Base-by-base conservation (phyloP, 331 rosid species). In the Quercus phellos region DNA sequence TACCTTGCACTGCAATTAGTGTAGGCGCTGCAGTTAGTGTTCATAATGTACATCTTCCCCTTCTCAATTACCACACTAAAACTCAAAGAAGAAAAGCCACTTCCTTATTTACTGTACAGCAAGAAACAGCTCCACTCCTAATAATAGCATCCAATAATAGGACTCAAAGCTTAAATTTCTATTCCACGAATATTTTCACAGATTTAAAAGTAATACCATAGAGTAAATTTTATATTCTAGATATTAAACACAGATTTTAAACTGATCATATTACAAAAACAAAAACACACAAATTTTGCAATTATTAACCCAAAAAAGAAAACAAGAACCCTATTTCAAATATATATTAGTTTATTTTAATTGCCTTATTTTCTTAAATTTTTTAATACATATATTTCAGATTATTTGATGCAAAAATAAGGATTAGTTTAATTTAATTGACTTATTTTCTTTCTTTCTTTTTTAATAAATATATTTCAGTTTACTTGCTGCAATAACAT, bases 1-100 rank as follows among this genome's bases (percentile, higher is more conserved):
- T 85, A 89, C 93, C 92, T 26, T 58, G 77, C 42, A 10, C 81
- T 29, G 86, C 72, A 24, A 81, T 74, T 67, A 77, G 76, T 2
- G 58, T 59, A 38, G 46, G 81, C 55, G 21, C 81, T 34, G 86
- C 72, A 24, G 83, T 74, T 67, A 77, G 76, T 2, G 58, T 59
- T 79, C 84, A 75, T 73, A 27, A 51, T 77, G 85, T 77, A 67
- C 86, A 79, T 84, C 55, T 79, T 79, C 82, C 68, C 71, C 79
- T 55, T 74, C 72, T 83, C 18, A 43, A 66, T 29, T 55, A 74
- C 29, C 81, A 43, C 79, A 51, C 53, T 60, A 53, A n/a, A 77
- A 35, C 61, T 56, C 79, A 83, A 53, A 77, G 58, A 29, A 58
- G 74, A 54, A 77, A 74, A 32, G 55, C 74, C 77, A 66, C 61